phyloP scores from a whole-genome alignment of 2,329 filamentous ascomycete species.

The Ophiostoma australiae region DNA sequence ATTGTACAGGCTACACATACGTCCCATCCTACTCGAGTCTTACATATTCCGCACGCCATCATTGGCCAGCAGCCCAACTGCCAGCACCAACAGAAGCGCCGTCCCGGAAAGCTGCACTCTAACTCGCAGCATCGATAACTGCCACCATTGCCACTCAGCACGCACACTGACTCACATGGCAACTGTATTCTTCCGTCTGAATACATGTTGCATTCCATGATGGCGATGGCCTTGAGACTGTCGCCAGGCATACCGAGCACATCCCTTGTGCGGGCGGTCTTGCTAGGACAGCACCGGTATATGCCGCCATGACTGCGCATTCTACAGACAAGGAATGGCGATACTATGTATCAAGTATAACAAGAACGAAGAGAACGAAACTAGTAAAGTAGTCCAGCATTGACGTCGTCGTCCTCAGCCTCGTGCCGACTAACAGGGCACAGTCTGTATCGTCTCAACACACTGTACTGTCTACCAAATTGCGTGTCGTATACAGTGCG shows the following conservation, averaged over 20 bases:
- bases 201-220: neutral
- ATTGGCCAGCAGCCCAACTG: neutral
- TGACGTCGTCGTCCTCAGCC: slow-evolving; percentile 4
- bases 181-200: neutral
- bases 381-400: neutral
- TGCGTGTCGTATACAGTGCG: neutral
- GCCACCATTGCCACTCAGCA: neutral
- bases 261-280: too few relatives aligned
- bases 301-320: too few relatives aligned
- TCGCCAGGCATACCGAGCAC: too few relatives aligned
- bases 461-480: neutral
- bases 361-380: too few relatives aligned
- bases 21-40: neutral
- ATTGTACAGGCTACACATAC: neutral
- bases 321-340: too few relatives aligned
- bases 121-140: neutral
- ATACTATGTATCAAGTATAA: too few relatives aligned
- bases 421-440: neutral
- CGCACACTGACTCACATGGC: neutral
- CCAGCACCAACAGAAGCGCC: neutral
- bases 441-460: neutral
- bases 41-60: neutral
- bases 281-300: too few relatives aligned
- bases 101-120: neutral
- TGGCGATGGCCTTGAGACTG: too few relatives aligned